phyloP scores from a whole-genome alignment of 2,329 filamentous ascomycete species.

The Diplodia seriata region DNA sequence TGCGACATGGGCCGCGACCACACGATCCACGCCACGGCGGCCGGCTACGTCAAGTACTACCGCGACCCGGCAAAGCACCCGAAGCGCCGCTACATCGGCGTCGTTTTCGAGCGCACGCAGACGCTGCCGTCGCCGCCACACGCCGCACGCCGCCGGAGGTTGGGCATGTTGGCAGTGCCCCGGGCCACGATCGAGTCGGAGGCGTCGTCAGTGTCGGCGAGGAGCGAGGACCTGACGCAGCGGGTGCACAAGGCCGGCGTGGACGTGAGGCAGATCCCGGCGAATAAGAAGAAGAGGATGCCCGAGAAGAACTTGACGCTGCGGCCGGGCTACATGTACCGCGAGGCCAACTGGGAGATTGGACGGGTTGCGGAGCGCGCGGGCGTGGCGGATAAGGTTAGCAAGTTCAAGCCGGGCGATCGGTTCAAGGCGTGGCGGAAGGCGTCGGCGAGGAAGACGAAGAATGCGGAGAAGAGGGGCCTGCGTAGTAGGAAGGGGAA shows the following conservation, averaged over 20 bases:
- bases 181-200: conserved; percentile 24
- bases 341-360: conserved; percentile 73
- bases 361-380: conserved; percentile 67
- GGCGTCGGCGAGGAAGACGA: conserved; percentile 58
- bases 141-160: conserved; percentile 73
- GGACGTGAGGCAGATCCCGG: conserved; percentile 35
- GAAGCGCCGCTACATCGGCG: conserved; percentile 91
- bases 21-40: conserved; percentile 85
- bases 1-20: conserved; percentile 94
- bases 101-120: conserved; percentile 83
- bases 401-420: conserved; percentile 63
- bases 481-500: conserved; percentile 40
- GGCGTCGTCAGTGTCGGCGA: neutral
- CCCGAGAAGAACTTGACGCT: conserved; percentile 46
- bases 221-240: neutral
- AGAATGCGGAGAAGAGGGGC: conserved; percentile 62
- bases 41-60: conserved; percentile 97
- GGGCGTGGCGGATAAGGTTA: conserved; percentile 58
- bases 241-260: conserved; percentile 10
- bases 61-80: conserved; percentile 82
- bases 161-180: conserved; percentile 72
- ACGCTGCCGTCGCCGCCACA: conserved; percentile 78
- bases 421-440: conserved; percentile 72
- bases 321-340: conserved; percentile 67
- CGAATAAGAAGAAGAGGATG: conserved; percentile 40